phyloP scores from a whole-genome alignment of 176 grass and related monocot species.

The Melocanna baccifera region DNA sequence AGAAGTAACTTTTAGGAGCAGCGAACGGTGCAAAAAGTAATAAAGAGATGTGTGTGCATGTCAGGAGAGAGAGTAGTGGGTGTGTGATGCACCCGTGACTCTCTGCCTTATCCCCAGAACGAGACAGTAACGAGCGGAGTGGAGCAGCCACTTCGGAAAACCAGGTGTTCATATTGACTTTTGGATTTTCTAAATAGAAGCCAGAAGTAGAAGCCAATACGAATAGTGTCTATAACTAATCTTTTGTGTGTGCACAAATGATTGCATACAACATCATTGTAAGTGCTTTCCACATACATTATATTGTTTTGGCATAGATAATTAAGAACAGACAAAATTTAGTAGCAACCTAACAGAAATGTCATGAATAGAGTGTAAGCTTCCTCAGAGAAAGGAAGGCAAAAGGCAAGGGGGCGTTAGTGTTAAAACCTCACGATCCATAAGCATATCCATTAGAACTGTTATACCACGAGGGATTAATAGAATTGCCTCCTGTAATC shows the following conservation, averaged over 20 bases:
- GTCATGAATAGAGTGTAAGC: slow-evolving; percentile 2
- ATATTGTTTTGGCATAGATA: not conserved
- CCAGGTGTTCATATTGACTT: too few relatives aligned
- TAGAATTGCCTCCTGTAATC: slow-evolving; percentile 95
- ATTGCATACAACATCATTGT: not conserved
- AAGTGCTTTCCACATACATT: not conserved
- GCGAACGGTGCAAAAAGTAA: too few relatives aligned
- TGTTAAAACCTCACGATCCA: slow-evolving; percentile 85
- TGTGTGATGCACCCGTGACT: too few relatives aligned
- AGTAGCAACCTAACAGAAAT: not conserved
- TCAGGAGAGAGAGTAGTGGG: too few relatives aligned
- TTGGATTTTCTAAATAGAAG: too few relatives aligned
- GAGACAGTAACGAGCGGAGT: too few relatives aligned
- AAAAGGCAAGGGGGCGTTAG: not conserved
- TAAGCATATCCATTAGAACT: slow-evolving; percentile 98
- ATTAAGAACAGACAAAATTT: not conserved
- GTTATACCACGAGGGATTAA: slow-evolving; percentile 98
- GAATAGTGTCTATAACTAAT: not conserved
- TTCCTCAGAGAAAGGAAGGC: not conserved
- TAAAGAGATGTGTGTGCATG: too few relatives aligned
- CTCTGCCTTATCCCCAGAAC: too few relatives aligned
- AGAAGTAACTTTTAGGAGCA: too few relatives aligned
- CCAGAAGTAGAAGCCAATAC: too few relatives aligned
- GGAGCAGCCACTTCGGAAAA: too few relatives aligned
- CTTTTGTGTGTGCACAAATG: not conserved